Base-by-base conservation (phyloP, 768 basidiomycete species). In the Nevesoporus exiguus region DNA sequence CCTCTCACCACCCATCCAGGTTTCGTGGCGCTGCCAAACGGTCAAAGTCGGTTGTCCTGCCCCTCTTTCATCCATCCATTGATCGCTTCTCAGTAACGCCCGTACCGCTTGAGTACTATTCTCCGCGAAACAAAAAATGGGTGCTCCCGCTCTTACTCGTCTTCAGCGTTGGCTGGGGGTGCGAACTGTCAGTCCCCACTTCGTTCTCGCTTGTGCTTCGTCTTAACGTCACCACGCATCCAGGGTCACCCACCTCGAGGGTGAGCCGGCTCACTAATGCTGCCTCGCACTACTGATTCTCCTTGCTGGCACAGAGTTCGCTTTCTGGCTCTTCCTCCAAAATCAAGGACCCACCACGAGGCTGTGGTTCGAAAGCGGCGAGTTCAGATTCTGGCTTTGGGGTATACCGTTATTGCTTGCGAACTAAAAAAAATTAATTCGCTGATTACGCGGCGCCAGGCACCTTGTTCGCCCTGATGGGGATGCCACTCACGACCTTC, bases 211-310 rank as follows among this genome's bases (percentile, higher is more conserved):
- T 41, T 43, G 52, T 44, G 41, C 31, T 33, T 34, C 42, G 31
- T 49, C 49, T 54, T 44, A 59, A 24, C 37, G 7, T 29, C 3
- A 27, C 5, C 30, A 17, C 36, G 33, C 29, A 10, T 42, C 10
- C 56, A 90, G 88, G 14, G 77, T 88, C 34, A 90, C 90, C 2
- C 90, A 92, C 70, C 78, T 92, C 27, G 90, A 93, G 83, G 88
- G 88, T 83, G 60, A 50, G 61, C 48, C 21, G 27, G 15, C 47
- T 40, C 50, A 9, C 4, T 22, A 42, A 34, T 57, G 11, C 47
- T 39, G 7, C 41, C 46, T 7, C 52, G 21, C 52, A 21, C 24
- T 36, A 25, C 57, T 61, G 47, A 59, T 46, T n/a, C 13, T 33
- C 39, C 29, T 22, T 10, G 27, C 27, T 8, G n/a, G 15, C 25